Evolutionary conservation across 2,329 filamentous ascomycete genomes (phyloP).

Genomic region (Aspergillus ruber): DNA sequence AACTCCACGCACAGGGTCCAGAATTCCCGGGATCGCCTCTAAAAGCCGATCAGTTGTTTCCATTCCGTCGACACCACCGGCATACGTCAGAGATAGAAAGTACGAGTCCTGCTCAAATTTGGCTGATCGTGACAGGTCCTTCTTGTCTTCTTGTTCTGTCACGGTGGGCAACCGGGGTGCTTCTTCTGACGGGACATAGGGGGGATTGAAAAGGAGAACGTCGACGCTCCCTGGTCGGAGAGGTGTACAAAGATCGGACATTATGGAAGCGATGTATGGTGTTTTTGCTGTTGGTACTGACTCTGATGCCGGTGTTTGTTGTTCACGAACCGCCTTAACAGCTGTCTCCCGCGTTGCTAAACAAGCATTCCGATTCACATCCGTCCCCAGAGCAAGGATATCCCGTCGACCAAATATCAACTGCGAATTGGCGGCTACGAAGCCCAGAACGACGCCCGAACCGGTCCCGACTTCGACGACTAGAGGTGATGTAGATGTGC

Average conservation of each 20-base stretch:
- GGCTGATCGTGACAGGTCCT: conserved; percentile 21
- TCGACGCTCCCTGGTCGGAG: conserved; percentile 61
- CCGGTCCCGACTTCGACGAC: conserved; percentile 84
- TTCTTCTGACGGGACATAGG: conserved; percentile 82
- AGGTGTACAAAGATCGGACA: conserved; percentile 62
- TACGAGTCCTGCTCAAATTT: conserved; percentile 75
- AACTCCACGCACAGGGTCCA: conserved; percentile 62
- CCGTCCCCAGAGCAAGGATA: conserved; percentile 68
- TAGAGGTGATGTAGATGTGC: conserved; percentile 44
- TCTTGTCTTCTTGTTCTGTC: conserved; percentile 21
- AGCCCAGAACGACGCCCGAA: conserved; percentile 89
- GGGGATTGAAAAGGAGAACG: conserved; percentile 90
- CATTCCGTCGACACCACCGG: conserved; percentile 87
- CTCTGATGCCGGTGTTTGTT: conserved; percentile 1
- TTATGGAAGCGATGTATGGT: conserved; percentile 60
- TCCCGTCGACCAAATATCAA: conserved; percentile 65
- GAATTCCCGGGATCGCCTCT: conserved; percentile 56
- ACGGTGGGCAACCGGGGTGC: conserved; percentile 52
- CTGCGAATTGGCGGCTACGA: conserved; percentile 68
- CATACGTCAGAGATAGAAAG: conserved; percentile 78
- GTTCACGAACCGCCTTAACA: conserved; percentile 40
- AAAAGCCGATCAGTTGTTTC: conserved; percentile 80
- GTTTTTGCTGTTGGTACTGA: conserved; percentile 21
- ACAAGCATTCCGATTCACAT: conserved; percentile 82
- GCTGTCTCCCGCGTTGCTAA: conserved; percentile 67